phyloP scores from a whole-genome alignment of 768 basidiomycete genomes.

The Lactarius vividus region DNA sequence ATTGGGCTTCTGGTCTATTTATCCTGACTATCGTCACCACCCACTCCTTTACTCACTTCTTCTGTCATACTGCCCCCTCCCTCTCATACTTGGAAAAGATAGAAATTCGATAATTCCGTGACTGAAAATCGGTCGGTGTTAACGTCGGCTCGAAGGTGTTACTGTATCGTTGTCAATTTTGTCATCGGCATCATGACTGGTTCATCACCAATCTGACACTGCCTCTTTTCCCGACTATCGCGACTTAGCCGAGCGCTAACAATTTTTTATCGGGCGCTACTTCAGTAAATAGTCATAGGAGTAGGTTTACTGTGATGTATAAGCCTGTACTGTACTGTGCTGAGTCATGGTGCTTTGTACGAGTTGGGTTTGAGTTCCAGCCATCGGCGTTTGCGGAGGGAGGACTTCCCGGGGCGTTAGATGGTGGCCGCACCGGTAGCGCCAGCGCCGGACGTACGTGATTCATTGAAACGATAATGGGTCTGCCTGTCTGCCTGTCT shows the following conservation, averaged over 20 bases:
- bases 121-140: neutral
- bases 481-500: neutral
- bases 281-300: too few species aligned
- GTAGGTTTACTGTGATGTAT: too few species aligned
- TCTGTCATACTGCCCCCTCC: slow-evolving; percentile 1
- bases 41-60: slow-evolving; percentile 7
- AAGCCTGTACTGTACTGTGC: too few species aligned
- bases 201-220: neutral
- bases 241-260: neutral
- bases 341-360: too few species aligned
- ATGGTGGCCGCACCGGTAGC: too few species aligned
- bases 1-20: slow-evolving; percentile 12
- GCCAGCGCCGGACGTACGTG: too few species aligned
- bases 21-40: slow-evolving; percentile 11
- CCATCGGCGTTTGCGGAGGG: neutral
- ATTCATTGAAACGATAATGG: neutral
- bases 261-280: neutral
- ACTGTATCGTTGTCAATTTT: neutral
- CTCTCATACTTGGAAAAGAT: slow-evolving; percentile 5
- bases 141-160: neutral
- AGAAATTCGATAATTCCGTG: slow-evolving; percentile 16
- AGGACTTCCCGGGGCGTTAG: too few species aligned
- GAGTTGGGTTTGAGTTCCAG: neutral
- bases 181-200: neutral
- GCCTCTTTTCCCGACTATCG: neutral